Conservation (phyloP, 2,329 filamentous ascomycete species). For the Trichoderma atrobrunneum region DNA sequence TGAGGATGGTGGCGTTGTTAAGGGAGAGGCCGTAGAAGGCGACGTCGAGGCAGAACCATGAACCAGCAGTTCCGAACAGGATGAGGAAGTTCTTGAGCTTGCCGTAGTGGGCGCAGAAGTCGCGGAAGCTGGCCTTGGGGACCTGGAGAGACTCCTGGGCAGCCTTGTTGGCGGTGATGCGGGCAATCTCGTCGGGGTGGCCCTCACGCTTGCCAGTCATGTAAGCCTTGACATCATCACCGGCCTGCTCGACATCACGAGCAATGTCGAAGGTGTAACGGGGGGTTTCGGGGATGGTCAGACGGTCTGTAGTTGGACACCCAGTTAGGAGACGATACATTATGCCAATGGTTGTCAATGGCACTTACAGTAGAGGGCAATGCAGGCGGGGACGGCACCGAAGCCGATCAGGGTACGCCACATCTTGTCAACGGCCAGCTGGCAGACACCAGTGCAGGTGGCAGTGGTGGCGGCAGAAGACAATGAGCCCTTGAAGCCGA, state of each 20-base stretch:
- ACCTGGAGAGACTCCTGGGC: constrained; percentile 55
- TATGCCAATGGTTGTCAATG: background rate
- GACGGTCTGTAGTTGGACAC: constrained; percentile 42
- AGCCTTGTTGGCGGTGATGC: constrained; percentile 55
- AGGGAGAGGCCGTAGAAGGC: constrained; percentile 68
- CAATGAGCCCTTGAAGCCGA: constrained; percentile 67
- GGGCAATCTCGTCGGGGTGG: constrained; percentile 63
- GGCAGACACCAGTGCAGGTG: constrained; percentile 48
- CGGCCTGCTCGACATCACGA: constrained; percentile 70
- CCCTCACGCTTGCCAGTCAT: constrained; percentile 62
- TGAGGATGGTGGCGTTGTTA: constrained; percentile 72
- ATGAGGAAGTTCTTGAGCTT: constrained; percentile 70
- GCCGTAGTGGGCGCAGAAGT: constrained; percentile 69
- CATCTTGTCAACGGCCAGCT: constrained; percentile 71
- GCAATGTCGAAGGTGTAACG: constrained; percentile 84
- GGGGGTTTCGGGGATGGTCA: constrained; percentile 84
- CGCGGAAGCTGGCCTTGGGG: constrained; percentile 67
- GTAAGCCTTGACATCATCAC: constrained; percentile 72
- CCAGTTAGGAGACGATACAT: background rate
- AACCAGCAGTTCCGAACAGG: constrained; percentile 74
- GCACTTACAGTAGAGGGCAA: constrained; percentile 68
- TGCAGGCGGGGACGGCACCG: constrained; percentile 74
- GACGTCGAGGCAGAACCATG: constrained; percentile 72
- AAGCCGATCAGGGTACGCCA: constrained; percentile 80
- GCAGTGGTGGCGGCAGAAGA: constrained; percentile 47